Conservation (phyloP, 2,329 filamentous ascomycete genomes). For the Decorospora gaudefroyi region DNA sequence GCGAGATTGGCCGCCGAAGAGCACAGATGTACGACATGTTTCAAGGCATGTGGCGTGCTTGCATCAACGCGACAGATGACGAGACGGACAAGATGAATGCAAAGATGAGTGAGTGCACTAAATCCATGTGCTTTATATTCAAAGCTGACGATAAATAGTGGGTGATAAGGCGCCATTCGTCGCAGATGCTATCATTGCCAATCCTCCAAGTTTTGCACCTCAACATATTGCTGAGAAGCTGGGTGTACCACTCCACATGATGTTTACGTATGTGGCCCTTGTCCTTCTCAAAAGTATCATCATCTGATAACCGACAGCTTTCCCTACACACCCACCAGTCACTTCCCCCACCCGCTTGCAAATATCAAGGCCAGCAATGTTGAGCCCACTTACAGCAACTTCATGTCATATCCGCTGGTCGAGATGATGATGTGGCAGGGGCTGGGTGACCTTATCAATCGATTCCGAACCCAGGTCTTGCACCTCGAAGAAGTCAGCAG, state of each 20-base stretch:
- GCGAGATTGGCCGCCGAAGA: constrained; percentile 70
- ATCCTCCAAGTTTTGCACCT: constrained; percentile 77
- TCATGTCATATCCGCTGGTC: constrained; percentile 78
- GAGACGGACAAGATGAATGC: constrained; percentile 62
- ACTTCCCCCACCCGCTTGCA: constrained; percentile 77
- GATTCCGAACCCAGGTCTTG: constrained; percentile 70
- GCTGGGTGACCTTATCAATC: constrained; percentile 76
- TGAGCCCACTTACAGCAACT: constrained; percentile 74
- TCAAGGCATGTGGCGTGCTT: constrained; percentile 79
- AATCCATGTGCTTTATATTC: too few species aligned
- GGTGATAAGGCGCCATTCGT: constrained; percentile 71
- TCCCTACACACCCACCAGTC: constrained; percentile 74
- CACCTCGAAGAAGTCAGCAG: constrained; percentile 74
- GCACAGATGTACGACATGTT: constrained; percentile 81
- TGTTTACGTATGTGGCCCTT: constrained; percentile 76
- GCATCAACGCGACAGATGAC: constrained; percentile 73
- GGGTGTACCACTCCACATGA: constrained; percentile 76
- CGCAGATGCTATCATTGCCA: constrained; percentile 80
- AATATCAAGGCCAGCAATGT: constrained; percentile 75
- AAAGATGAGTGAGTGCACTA: constrained; percentile 58
- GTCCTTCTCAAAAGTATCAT: too few species aligned
- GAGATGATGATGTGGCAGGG: constrained; percentile 72
- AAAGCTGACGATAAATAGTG: constrained; percentile 48
- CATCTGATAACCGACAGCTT: constrained; percentile 55
- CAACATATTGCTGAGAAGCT: constrained; percentile 76